Evolutionary conservation across 352 stramenopile genomes (phyloP).

Genomic region (Hyaloperonospora arabidopsidis): DNA sequence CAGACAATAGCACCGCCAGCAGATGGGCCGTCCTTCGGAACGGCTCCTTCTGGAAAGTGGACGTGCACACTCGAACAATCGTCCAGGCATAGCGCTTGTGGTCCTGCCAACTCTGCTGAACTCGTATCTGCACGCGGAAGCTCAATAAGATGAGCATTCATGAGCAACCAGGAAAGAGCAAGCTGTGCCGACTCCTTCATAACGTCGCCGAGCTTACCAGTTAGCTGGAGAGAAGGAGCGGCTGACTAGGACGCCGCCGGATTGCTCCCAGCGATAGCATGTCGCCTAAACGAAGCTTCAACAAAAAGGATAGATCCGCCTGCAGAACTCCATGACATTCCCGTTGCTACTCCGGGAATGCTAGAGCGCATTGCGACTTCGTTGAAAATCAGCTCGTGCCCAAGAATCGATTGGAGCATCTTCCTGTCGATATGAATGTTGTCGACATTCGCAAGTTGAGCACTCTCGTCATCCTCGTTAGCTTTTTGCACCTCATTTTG

Average conservation of each 20-base stretch:
- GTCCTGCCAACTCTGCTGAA: constrained; percentile 12
- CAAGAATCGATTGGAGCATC: constrained; percentile 53
- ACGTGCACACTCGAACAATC: constrained; percentile 74
- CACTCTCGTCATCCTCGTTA: constrained; percentile 8
- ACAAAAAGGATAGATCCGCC: constrained; percentile 82
- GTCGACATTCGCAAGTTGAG: constrained; percentile 25
- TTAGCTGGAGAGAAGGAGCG: constrained; percentile 48
- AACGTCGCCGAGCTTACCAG: constrained; percentile 72
- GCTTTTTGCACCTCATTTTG: constrained; percentile 9
- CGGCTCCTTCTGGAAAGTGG: constrained; percentile 85
- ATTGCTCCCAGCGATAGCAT: constrained; percentile 14
- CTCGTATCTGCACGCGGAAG: constrained; percentile 20
- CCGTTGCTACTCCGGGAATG: constrained; percentile 63
- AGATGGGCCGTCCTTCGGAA: constrained; percentile 85
- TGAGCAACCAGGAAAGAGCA: constrained; percentile 74
- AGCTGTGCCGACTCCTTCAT: constrained; percentile 87
- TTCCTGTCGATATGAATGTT: constrained; percentile 40
- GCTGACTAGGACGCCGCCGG: constrained; percentile 8
- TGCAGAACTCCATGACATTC: constrained; percentile 77
- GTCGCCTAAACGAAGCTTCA: constrained; percentile 67
- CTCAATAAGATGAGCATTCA: constrained; percentile 51
- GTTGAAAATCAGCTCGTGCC: constrained; percentile 63
- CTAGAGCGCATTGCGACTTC: constrained; percentile 63
- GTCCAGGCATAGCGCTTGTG: constrained; percentile 38
- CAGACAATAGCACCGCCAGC: constrained; percentile 83